A percentile compares a stretch with the other conserved stretches of the same genome.
Conservation (phyloP, 495 filamentous ascomycete genomes). For the Trichocladium antarcticum region DNA sequence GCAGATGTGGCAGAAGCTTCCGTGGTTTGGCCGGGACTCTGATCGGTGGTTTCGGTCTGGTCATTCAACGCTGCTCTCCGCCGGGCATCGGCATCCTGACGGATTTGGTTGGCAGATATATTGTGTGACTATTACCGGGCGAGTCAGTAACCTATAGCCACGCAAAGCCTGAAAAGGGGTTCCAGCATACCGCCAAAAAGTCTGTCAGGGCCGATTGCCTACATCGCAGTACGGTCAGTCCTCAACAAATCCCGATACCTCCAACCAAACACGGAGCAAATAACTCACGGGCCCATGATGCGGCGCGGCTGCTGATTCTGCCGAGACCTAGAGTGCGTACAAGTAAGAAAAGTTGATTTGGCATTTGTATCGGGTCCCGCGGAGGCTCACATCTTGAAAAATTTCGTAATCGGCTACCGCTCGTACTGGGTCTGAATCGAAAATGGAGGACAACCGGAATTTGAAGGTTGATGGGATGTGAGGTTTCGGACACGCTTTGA, state of each 20-base stretch:
- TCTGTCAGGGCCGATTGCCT: slow-evolving; percentile 67
- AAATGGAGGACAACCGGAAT: background rate
- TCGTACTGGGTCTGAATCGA: background rate
- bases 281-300: slow-evolving; percentile 29
- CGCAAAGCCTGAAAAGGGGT: background rate
- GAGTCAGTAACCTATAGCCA: background rate
- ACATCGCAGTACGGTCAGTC: background rate
- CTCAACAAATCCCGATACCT: background rate
- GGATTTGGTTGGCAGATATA: slow-evolving; percentile 74
- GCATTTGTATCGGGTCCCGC: background rate
- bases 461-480: background rate
- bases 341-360: background rate
- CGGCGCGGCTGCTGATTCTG: slow-evolving; percentile 12
- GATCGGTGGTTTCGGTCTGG: slow-evolving; percentile 8
- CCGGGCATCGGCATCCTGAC: slow-evolving; percentile 45
- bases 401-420: background rate
- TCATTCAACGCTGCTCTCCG: slow-evolving; percentile 35
- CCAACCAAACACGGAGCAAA: background rate
- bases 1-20: slow-evolving; percentile 11
- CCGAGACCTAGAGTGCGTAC: slow-evolving; percentile 15
- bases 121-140: slow-evolving; percentile 58
- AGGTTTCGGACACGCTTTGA: slow-evolving; percentile 7
- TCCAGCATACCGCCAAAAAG: slow-evolving; percentile 55
- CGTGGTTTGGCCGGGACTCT: slow-evolving; percentile 1
- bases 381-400: slow-evolving; percentile 3